A percentile compares a stretch with the other conserved stretches of the same genome.
Conservation (phyloP, 495 filamentous ascomycete species). For the Collariella sp. region DNA sequence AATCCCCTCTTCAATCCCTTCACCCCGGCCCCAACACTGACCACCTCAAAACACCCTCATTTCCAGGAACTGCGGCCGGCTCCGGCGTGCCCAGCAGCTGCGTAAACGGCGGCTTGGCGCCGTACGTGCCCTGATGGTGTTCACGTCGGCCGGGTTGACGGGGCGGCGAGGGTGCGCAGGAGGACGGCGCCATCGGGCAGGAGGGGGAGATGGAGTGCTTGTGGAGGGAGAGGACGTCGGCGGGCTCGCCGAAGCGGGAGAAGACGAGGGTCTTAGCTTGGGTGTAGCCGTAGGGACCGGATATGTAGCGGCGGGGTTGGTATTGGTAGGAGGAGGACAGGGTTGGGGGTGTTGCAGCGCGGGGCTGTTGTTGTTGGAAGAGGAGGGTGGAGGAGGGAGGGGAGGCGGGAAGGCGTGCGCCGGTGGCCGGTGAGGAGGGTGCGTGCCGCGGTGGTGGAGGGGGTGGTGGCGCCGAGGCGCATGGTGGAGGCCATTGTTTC, state of each 20-base stretch:
- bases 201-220: conserved; percentile 71
- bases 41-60: conserved; percentile 85
- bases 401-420: neutral
- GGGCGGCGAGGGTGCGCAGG: conserved; percentile 69
- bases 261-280: conserved; percentile 90
- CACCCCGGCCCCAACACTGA: conserved; percentile 52
- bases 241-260: conserved; percentile 74
- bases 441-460: neutral
- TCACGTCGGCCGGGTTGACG: conserved; percentile 96
- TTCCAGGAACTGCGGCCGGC: conserved; percentile 58
- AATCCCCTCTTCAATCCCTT: conserved; percentile 52
- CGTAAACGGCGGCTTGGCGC: conserved; percentile 66
- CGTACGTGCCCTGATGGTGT: conserved; percentile 94
- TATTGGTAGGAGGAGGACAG: neutral
- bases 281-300: conserved; percentile 81
- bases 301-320: conserved; percentile 25
- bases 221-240: conserved; percentile 71
- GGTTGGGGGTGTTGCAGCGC: too few species aligned
- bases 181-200: conserved; percentile 64
- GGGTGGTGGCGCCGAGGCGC: neutral
- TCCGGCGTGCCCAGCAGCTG: conserved; percentile 60
- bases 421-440: neutral
- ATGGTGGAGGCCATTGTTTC: conserved; percentile 6
- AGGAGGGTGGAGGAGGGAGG: neutral
- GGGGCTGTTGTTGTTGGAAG: too few species aligned